These are phyloP conservation scores for Neonectria neomacrospora DNA, from an alignment of 2,329 filamentous ascomycete genomes.

Conservation along the genomic window DNA sequence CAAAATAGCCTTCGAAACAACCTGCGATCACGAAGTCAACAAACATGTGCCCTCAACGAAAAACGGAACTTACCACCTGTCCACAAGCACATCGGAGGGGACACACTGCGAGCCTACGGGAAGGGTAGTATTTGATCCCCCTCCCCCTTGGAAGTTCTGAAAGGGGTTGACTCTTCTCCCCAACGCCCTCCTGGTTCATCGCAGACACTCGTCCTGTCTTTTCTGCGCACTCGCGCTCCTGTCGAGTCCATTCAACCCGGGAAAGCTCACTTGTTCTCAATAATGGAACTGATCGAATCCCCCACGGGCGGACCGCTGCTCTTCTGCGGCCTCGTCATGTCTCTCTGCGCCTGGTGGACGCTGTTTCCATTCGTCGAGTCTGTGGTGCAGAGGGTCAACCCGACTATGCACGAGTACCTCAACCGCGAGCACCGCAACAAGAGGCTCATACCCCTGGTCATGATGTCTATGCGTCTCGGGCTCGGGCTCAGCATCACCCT, in stretches of 20 bases:
- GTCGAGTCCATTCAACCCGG: background rate
- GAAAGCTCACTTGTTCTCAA: background rate
- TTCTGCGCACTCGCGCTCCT: slow-evolving; percentile 1
- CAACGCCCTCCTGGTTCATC: background rate
- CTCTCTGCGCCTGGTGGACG: slow-evolving; percentile 37
- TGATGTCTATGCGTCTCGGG: slow-evolving; percentile 32
- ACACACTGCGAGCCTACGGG: background rate
- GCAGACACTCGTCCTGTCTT: background rate
- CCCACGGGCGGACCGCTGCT: slow-evolving; percentile 25
- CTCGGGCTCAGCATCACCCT: slow-evolving; percentile 28
- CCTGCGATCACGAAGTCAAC: slow-evolving; percentile 11
- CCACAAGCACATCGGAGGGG: background rate
- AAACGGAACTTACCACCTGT: background rate
- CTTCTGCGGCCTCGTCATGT: slow-evolving; percentile 34
- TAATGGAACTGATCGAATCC: background rate
- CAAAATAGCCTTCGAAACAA: background rate
- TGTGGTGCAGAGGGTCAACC: slow-evolving; percentile 25
- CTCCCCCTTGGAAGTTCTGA: background rate
- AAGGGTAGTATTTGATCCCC: slow-evolving; percentile 1
- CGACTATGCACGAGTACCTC: slow-evolving; percentile 29
- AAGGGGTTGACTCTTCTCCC: too few species aligned
- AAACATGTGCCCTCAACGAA: background rate
- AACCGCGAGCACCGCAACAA: slow-evolving; percentile 23
- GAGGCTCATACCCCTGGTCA: slow-evolving; percentile 32
- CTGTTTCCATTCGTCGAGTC: slow-evolving; percentile 25